Evolutionary conservation across 805 yeast genomes (phyloP).

Genomic region (Myxozyma neotropica): DNA sequence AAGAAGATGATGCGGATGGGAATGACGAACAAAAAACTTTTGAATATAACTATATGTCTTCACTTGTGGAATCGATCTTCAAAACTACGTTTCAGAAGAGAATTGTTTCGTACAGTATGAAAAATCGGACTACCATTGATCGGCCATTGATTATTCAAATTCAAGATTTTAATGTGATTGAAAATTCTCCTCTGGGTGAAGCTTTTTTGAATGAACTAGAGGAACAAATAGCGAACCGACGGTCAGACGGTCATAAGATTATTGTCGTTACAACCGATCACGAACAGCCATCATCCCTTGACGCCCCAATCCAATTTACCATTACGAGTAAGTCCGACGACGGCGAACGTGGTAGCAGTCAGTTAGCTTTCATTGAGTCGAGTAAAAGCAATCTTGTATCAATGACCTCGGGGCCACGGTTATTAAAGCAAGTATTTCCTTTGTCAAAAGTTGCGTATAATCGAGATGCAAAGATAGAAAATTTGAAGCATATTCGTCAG

Average conservation of each 20-base stretch:
- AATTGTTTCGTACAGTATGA: neutral
- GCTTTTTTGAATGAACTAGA: constrained; percentile 22
- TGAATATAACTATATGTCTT: constrained; percentile 1
- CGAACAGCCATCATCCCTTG: neutral
- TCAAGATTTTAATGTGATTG: constrained; percentile 17
- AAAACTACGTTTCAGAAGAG: constrained; percentile 1
- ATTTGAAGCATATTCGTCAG: constrained; percentile 4
- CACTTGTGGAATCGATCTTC: neutral
- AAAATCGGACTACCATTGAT: neutral
- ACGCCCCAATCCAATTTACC: constrained; percentile 5
- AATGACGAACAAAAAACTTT: neutral
- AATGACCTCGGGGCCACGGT: constrained; percentile 11
- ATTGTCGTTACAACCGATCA: constrained; percentile 23
- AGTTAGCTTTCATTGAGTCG: neutral
- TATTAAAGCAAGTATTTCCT: constrained; percentile 10
- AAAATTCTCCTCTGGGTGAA: constrained; percentile 16
- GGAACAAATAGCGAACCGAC: constrained; percentile 10
- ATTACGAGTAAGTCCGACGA: constrained; percentile 3
- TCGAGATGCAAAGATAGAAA: constrained; percentile 12
- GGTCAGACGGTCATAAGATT: constrained; percentile 14
- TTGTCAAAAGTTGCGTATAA: constrained; percentile 17
- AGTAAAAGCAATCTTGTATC: constrained; percentile 2
- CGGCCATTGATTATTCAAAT: constrained; percentile 24
- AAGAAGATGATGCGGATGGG: neutral
- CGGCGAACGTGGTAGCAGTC: neutral